A percentile compares a stretch with the other conserved stretches of the same genome.
Conservation (phyloP, 2,329 filamentous ascomycete genomes). For the Stemphylium vesicarium region DNA sequence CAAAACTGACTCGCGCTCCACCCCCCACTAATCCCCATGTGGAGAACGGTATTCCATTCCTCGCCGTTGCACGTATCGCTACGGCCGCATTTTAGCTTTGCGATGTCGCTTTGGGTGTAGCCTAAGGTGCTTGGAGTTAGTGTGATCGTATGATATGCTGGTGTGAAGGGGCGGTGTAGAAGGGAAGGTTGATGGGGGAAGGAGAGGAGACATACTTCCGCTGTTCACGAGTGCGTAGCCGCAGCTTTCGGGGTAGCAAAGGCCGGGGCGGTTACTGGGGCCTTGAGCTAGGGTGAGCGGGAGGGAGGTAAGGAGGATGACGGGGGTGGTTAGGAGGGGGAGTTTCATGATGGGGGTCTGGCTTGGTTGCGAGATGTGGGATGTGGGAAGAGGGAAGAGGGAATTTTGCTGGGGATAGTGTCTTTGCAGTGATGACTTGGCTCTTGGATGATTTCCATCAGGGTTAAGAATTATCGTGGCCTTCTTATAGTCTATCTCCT, state of each 20-base stretch:
- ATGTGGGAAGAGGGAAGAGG: too few species aligned
- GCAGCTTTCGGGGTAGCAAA: not conserved
- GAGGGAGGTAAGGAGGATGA: not conserved
- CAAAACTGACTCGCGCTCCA: not conserved
- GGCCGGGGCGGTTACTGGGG: not conserved
- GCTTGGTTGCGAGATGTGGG: not conserved
- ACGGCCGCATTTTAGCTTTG: not conserved
- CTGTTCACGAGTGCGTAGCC: not conserved
- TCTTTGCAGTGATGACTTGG: too few species aligned
- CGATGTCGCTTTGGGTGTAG: not conserved
- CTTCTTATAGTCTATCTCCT: too few species aligned
- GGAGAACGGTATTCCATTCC: not conserved
- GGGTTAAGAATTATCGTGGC: too few species aligned
- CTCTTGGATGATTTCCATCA: too few species aligned
- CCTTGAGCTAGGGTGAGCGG: not conserved
- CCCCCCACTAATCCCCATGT: not conserved
- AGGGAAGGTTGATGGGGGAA: not conserved
- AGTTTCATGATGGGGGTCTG: not conserved
- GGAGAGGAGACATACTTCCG: not conserved
- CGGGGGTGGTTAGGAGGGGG: not conserved
- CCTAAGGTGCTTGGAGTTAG: not conserved
- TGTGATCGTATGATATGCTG: not conserved
- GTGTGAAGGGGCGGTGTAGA: not conserved
- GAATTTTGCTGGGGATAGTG: too few species aligned
- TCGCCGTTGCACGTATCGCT: not conserved